Base-by-base conservation (phyloP, 306 rosid genomes). In the Prunus mongolica region DNA sequence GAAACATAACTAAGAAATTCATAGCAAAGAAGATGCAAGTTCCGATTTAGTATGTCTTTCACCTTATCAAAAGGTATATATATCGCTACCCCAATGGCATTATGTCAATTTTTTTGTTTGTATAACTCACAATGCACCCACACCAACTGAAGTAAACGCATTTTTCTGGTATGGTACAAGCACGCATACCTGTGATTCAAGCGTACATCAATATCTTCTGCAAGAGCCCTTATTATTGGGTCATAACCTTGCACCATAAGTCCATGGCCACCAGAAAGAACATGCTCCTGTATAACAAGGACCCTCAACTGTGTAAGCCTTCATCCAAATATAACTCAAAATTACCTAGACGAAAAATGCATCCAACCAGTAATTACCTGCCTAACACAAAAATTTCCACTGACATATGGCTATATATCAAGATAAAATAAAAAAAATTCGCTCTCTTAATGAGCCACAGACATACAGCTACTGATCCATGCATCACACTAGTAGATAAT, bases 181-280 rank as follows among this genome's bases (percentile, higher is more conserved):
- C 32, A 45, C 65, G 25, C 32, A 46, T 85, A 90, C 93, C 91
- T 84, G 84, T 91, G 91, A 78, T 84, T 87, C 86, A 91, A 79
- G 55, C 80, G 85, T 72, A 88, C 77, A 60, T 88, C 91, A 44
- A 91, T 77, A 82, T 87, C 90, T 72, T 91, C 85, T 77, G 93
- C 91, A 69, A 91, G 93, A 83, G 86, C 66, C 56, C 88, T 84
- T 85, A 91, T 88, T 71, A 91, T 76, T 50, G 96, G 93, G 76
- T 80, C 86, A 77, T 88, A 88, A 32, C 96, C 96, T 79, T 85
- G 88, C 82, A 91, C 91, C 96, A 91, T 91, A 77, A 91, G 91
- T 75, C 96, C 96, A 67, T 91, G 96, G 79, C 96, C 96, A 63
- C 96, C 96, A 49, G 93, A 71, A 61, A 91, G 96, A 56, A 91